Base-by-base conservation (phyloP, 2,329 filamentous ascomycete genomes). In the Ceratocystis huliohia region DNA sequence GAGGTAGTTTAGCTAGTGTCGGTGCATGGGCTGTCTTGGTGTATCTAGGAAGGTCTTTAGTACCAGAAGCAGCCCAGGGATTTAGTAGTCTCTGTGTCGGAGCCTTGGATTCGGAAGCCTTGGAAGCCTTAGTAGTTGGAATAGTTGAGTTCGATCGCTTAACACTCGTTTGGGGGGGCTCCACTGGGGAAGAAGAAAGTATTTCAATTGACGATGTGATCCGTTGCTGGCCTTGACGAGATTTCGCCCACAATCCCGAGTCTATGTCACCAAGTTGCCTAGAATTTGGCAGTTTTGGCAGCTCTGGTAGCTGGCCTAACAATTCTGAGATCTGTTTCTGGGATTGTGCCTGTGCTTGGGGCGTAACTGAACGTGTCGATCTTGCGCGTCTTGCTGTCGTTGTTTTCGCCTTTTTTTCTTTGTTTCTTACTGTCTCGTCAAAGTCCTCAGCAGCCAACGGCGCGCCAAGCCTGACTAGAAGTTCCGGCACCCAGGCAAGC, bases 401-500 rank as follows among this genome's bases (percentile, higher is more conserved):
- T 15, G 67, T n/a, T 7, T 61, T 57, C 8, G 57, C 20, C 25
- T 66, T 68, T 30, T 64, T 20, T 3, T 61, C 48, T 22, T 66
- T 63, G 13, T 64, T 45, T 15, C 22, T 45, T 28, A 20, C 44
- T 25, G 63, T 75, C 75, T 56, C 72, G 66, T 20, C 71, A 71
- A 66, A 72, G 30, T 70, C 69, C 50, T 70, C 69, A 10, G 69
- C 65, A 1, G 44, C 62, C 25, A 70, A 63, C 22, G 71, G 71
- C 10, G 68, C 68, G 7, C 70, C 69, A 4, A 72, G 63, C 41
- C 69, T 70, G 41, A 72, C 57, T 17, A 72, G 64, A 10, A 65
- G 70, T 63, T 78, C 77, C 20, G 78, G 69, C 4, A 77, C 71
- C 77, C 77, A 79, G 20, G 22, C 48, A 10, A 65, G 30, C 2